Percentiles rank a stretch among this genome's conserved stretches.
Conservation (phyloP, 2,329 filamentous ascomycete genomes). For the Cladosporium austrohemisphaericum region DNA sequence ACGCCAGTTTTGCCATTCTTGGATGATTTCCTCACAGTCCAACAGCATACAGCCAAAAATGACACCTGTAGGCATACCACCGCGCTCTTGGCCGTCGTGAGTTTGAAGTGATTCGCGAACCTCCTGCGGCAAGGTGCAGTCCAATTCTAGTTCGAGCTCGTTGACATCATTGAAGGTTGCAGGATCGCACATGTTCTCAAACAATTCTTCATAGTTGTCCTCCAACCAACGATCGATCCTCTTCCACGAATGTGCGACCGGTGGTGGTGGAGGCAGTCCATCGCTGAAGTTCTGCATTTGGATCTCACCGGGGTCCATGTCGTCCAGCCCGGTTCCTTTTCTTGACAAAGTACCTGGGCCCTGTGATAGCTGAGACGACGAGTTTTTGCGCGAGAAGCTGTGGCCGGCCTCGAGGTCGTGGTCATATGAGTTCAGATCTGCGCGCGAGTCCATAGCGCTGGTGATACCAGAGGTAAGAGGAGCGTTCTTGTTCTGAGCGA, state of each 20-base stretch:
- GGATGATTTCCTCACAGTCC: conserved; percentile 95
- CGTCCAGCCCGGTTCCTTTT: conserved; percentile 62
- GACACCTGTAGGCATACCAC: conserved; percentile 84
- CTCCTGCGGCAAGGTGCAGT: conserved; percentile 89
- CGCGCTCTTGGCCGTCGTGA: conserved; percentile 96
- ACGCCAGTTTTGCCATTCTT: conserved; percentile 97
- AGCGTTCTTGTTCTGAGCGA: conserved; percentile 75
- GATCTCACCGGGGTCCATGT: conserved; percentile 74
- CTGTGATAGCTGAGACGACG: conserved; percentile 82
- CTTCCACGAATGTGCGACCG: conserved; percentile 84
- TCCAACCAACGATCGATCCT: conserved; percentile 93
- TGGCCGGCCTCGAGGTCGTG: conserved; percentile 64
- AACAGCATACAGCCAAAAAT: conserved; percentile 93
- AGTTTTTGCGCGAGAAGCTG: conserved; percentile 58
- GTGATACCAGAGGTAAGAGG: conserved; percentile 79
- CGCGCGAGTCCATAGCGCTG: conserved; percentile 77
- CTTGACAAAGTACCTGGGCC: conserved; percentile 62
- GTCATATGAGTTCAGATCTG: conserved; percentile 75
- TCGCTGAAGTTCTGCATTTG: conserved; percentile 96
- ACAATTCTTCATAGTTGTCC: conserved; percentile 91
- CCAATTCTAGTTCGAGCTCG: conserved; percentile 91
- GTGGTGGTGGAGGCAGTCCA: conserved; percentile 83
- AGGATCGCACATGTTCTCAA: conserved; percentile 86
- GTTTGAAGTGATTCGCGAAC: conserved; percentile 85
- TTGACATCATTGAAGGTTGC: conserved; percentile 93